Base-by-base conservation (phyloP, 2,329 filamentous ascomycete species). In the Chaetomium globosum region DNA sequence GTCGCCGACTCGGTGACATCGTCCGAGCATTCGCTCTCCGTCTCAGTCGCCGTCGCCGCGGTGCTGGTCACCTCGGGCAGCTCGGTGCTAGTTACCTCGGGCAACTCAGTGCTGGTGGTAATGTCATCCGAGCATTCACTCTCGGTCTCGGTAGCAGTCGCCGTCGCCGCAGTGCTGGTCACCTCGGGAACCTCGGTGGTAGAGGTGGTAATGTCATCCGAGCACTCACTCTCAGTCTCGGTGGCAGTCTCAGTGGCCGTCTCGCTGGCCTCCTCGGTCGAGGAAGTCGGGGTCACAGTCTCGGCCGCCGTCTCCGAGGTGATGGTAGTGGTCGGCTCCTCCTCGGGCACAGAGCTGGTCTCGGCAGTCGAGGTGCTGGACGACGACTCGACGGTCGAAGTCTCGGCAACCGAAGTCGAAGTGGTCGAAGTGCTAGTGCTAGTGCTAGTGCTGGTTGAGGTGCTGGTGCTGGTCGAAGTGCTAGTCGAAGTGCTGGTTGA, bases 121-220 rank as follows among this genome's bases (percentile, higher is more conserved):
- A 36, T 39, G 21, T 64, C 66, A 30, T 63, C 63, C 53, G 59
- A 31, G 49, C 48, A 57, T 31, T 63, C 64, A 13, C 66, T 61
- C 23, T 56, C 61, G 1, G 48, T 59, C 43, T 62, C 64, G 39
- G 56, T 51, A 10, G 4, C 21, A 5, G 36, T 52, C 5, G 31
- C 52, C 7, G 63, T 63, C 31, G 57, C 59, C 39, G 67, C 68
- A 1, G 31, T 68, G 1, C 51, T 65, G 3, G 69, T 63, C n/a
- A 61, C 54, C 6, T 13, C 23, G 46, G 60, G 57, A 36, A 33
- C 33, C 53, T 19, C 26, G 31, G 46, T 59, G 57, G 48, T 26
- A n/a, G 49, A 31, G 49, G 13, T 26, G 49, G 49, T 13, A 28
- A 28, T 19, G 30, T 43, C 61, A 23, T 61, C 48, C 1, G 33